phyloP scores from a whole-genome alignment of 345 rosid species.

The Brassica rapa region DNA sequence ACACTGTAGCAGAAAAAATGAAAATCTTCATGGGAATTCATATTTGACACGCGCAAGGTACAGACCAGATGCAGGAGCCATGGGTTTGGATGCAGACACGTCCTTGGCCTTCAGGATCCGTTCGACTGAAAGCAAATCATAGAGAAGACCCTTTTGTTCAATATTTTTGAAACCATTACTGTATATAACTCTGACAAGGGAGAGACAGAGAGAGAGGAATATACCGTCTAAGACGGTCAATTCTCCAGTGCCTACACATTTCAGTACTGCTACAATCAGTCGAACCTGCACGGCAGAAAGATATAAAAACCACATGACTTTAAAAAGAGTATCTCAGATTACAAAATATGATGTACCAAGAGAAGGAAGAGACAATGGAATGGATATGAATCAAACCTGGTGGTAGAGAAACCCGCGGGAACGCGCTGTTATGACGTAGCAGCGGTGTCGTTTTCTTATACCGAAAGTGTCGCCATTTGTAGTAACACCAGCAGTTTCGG shows the following conservation, averaged over 20 bases:
- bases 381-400: conserved; percentile 55
- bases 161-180: background rate
- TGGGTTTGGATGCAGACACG: conserved; percentile 68
- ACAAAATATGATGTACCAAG: background rate
- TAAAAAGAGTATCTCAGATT: background rate
- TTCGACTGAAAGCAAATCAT: conserved; percentile 52
- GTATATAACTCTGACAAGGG: background rate
- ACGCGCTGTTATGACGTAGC: conserved; percentile 74
- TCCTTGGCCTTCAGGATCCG: conserved; percentile 69
- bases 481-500: conserved; percentile 34
- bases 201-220: background rate
- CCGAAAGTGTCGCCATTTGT: conserved; percentile 40
- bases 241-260: conserved; percentile 84
- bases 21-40: background rate
- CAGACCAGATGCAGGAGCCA: conserved; percentile 90
- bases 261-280: conserved; percentile 80
- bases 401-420: conserved; percentile 85
- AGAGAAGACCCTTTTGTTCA: conserved; percentile 9
- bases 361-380: background rate
- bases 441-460: conserved; percentile 57
- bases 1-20: background rate
- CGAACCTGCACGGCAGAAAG: conserved; percentile 60
- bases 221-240: conserved; percentile 67
- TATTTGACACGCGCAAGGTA: conserved; percentile 79
- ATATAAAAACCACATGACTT: too few species aligned